Base-by-base conservation (phyloP, 495 filamentous ascomycete genomes). In the Parachaetomium inaequale region DNA sequence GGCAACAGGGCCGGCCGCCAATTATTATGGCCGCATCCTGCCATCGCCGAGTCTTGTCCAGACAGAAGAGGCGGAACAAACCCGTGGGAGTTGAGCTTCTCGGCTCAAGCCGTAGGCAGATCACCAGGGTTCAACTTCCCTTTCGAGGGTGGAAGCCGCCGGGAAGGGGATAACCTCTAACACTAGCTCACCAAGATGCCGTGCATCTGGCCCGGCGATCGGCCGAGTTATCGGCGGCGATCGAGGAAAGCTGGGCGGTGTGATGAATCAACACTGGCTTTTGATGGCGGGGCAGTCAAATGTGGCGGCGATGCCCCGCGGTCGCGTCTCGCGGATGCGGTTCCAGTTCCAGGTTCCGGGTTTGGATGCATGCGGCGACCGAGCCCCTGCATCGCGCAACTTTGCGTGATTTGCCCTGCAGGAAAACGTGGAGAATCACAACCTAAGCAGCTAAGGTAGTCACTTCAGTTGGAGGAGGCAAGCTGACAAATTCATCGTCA, bases 401-500 rank as follows among this genome's bases (percentile, higher is more conserved):
- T 19, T 65, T 62, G 63, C 63, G 63, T 65, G 63, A 65, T 65
- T 60, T 47, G 15, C 5, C 45, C 58, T 49, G 59, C 59, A 56
- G 42, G 2, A 47, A 10, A n/a, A n/a, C n/a, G n/a, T n/a, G n/a
- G n/a, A n/a, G n/a, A n/a, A n/a, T n/a, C n/a, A n/a, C n/a, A n/a
- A n/a, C n/a, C n/a, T n/a, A n/a, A n/a, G n/a, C n/a, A n/a, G n/a
- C n/a, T n/a, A n/a, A n/a, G n/a, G n/a, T n/a, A n/a, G n/a, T n/a
- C n/a, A n/a, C n/a, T n/a, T n/a, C n/a, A n/a, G n/a, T n/a, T n/a
- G n/a, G n/a, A n/a, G n/a, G n/a, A n/a, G n/a, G n/a, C n/a, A n/a
- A n/a, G n/a, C n/a, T n/a, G n/a, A n/a, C n/a, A n/a, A n/a, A n/a
- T n/a, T n/a, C n/a, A n/a, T n/a, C n/a, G n/a, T n/a, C n/a, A n/a